Conservation (phyloP, 306 rosid genomes). For the Quercus variabilis region DNA sequence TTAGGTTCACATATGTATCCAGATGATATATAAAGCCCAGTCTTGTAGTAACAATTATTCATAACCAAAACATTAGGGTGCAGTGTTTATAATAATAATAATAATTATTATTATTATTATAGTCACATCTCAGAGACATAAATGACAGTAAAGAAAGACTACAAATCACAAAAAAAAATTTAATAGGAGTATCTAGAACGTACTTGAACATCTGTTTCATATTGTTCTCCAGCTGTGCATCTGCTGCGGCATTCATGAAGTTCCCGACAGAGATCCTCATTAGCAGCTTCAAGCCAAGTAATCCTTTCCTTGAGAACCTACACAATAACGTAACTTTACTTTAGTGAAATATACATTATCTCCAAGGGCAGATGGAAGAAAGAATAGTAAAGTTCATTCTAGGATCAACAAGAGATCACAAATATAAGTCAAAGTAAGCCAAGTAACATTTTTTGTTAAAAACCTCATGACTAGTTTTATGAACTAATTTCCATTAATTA, state of each 20-base stretch:
- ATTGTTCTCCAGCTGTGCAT: constrained; percentile 57
- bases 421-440: background rate
- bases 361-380: background rate
- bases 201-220: constrained; percentile 73
- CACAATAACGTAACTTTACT: constrained; percentile 15
- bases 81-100: background rate
- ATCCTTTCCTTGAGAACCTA: constrained; percentile 97
- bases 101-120: constrained; percentile 4
- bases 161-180: background rate
- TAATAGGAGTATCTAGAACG: constrained; percentile 26
- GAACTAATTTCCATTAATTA: constrained; percentile 11
- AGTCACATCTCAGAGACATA: constrained; percentile 6
- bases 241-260: constrained; percentile 88
- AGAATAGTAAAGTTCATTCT: constrained; percentile 4
- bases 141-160: constrained; percentile 7
- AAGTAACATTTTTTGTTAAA: constrained; percentile 10
- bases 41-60: constrained; percentile 5
- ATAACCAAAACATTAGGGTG: background rate
- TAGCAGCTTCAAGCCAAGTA: constrained; percentile 96
- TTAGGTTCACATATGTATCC: constrained; percentile 20
- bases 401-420: background rate
- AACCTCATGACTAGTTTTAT: constrained; percentile 16
- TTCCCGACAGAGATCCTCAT: constrained; percentile 96
- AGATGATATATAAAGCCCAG: constrained; percentile 15
- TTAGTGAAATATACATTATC: background rate